These are phyloP conservation scores for Takakia lepidozioides DNA, from an alignment of 225 moss, liverwort and hornwort species.

Conservation along the genomic window DNA sequence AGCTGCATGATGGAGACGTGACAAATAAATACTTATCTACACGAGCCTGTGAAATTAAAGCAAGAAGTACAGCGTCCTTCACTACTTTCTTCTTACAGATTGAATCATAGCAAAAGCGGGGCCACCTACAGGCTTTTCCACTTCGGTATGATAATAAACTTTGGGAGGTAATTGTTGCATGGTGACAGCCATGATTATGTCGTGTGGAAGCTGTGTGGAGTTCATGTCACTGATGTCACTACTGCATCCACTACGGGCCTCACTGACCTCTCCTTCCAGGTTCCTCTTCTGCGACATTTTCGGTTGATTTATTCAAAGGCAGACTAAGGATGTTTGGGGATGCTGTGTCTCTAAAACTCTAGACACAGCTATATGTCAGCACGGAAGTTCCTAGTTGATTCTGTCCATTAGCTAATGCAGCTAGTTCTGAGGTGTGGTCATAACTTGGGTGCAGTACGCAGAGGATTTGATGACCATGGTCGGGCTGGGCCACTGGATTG, in stretches of 20 bases:
- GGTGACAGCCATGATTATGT: conserved; percentile 80
- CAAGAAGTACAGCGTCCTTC: no score
- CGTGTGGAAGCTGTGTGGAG: conserved; percentile 88
- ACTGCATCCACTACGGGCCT: conserved; percentile 98
- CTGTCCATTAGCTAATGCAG: no score
- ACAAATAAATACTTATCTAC: no score
- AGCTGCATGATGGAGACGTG: no score
- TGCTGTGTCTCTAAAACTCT: not conserved
- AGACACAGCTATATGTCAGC: not conserved
- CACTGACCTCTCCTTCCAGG: conserved; percentile 65
- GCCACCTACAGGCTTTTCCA: no score
- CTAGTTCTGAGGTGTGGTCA: no score
- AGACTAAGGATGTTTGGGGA: not conserved
- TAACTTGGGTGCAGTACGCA: conserved; percentile 69
- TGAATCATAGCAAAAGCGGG: no score
- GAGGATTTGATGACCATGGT: conserved; percentile 56
- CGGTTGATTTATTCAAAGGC: not conserved
- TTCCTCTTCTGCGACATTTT: conserved; percentile 7
- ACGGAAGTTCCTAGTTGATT: not conserved
- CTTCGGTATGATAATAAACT: no score
- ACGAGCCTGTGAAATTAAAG: no score
- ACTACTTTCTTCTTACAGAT: no score
- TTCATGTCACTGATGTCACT: conserved; percentile 61
- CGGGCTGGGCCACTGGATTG: conserved; percentile 80
- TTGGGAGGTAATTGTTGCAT: no score